These are phyloP conservation scores for Ambrosia trifida DNA, from an alignment of 129 eudicot species.

Conservation along the genomic window DNA sequence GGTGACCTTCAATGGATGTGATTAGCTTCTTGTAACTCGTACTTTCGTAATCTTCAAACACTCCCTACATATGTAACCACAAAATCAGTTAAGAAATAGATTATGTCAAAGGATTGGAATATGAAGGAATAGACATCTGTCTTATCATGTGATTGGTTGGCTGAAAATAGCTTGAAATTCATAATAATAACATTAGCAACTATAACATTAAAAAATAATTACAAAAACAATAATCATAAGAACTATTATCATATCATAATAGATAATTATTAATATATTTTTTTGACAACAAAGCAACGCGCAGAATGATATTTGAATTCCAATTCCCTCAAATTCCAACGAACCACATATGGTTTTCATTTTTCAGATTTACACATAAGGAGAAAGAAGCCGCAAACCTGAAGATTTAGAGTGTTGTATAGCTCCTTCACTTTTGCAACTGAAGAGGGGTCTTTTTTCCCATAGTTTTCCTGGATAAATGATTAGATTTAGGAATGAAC, in stretches of 20 bases:
- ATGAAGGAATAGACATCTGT: not conserved
- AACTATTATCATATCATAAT: not conserved
- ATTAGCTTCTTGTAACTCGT: slow-evolving; percentile 62
- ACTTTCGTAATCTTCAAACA: slow-evolving; percentile 66
- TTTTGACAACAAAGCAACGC: not conserved
- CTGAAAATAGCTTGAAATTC: not conserved
- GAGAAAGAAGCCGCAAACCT: slow-evolving; percentile 47
- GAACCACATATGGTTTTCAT: not conserved
- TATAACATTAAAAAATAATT: not conserved
- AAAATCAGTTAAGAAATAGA: not conserved
- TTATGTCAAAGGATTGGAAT: not conserved
- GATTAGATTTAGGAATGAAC: not conserved
- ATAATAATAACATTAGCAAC: not conserved
- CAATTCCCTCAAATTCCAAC: not conserved
- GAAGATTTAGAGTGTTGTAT: slow-evolving; percentile 63
- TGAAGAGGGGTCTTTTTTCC: slow-evolving; percentile 64
- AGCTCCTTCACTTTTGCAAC: slow-evolving; percentile 82
- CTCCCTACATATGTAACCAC: slow-evolving; percentile 44
- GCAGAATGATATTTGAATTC: not conserved
- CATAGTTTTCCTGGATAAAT: slow-evolving; percentile 67
- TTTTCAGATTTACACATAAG: not conserved
- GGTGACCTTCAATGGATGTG: slow-evolving; percentile 68
- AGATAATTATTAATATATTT: not conserved
- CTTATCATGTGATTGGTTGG: not conserved
- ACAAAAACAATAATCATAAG: not conserved